Base-by-base conservation (phyloP, 192 early-diverging fungal genomes). In the Coemansia sp. region DNA sequence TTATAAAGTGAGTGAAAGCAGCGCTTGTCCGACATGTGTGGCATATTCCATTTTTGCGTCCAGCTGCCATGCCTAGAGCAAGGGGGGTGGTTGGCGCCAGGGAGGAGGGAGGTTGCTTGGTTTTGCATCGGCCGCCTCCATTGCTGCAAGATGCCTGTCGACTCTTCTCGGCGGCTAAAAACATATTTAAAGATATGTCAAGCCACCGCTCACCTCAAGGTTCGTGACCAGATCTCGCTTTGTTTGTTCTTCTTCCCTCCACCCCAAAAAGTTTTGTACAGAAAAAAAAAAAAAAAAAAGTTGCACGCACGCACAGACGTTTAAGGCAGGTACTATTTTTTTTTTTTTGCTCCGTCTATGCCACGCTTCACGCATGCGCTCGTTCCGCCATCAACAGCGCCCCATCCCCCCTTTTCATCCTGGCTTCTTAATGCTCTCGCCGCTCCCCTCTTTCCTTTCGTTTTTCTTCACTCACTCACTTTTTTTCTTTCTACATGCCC, bases 1-100 rank as follows among this genome's bases (percentile, higher is more conserved):
- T n/a, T 54, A 29, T 6, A 51, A 6, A 3, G 49, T 27, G 51
- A 6, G 29, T 31, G 51, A 31, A 54, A 32, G 1, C 27, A 10
- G 51, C 27, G 29, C 32, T 45, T 65, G 64, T 65, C 64, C 64
- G 51, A 27, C 17, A 57, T 65, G 64, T 65, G 54, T 65, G 64
- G 64, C 64, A n/a, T n/a, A n/a, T n/a, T n/a, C n/a, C n/a, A n/a
- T 8, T 54, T 54, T 27, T 54, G 51, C 51, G 51, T 31, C 27
- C 51, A 54, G 25, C 27, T 29, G 51, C 27, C 51, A 65, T 32
- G 39, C 51, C 51, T 54, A 14, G 29, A 54, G 27, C 15, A 27
- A 31, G 51, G n/a, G 49, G 51, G 51, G 51, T 54, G 51, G 24
- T 54, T 12, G 27, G 51, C 29, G 27, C 29, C 51, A 12, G 51